Conservation (phyloP, 2,329 filamentous ascomycete species). For the Talaromyces albobiverticillius region DNA sequence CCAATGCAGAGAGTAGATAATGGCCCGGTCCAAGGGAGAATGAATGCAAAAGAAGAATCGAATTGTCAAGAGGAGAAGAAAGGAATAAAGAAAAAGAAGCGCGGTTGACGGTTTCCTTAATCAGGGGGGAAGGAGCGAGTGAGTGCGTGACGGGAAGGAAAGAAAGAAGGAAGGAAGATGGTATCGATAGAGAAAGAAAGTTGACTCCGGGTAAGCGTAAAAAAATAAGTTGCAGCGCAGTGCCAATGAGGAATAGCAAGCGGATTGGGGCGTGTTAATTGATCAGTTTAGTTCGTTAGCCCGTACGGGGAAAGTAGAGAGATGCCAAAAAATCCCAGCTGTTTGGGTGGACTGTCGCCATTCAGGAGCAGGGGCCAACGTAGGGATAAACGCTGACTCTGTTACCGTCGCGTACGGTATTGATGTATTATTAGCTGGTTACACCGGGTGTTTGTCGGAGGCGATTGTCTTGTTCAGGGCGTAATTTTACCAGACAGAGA, state of each 20-base stretch:
- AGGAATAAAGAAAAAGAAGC: too few relatives aligned
- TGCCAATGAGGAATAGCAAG: neutral
- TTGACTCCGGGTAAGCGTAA: too few relatives aligned
- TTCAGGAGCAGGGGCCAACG: conserved; percentile 10
- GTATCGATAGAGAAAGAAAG: too few relatives aligned
- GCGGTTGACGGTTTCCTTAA: too few relatives aligned
- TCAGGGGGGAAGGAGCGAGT: neutral
- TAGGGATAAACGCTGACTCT: neutral
- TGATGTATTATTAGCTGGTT: too few relatives aligned
- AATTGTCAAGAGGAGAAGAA: too few relatives aligned
- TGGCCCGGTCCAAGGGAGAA: neutral
- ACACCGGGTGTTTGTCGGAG: too few relatives aligned
- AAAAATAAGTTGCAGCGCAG: too few relatives aligned
- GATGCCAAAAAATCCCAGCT: conserved; percentile 11
- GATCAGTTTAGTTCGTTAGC: neutral
- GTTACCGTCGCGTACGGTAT: neutral
- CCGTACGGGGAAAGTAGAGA: neutral
- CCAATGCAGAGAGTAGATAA: too few relatives aligned
- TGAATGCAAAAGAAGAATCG: neutral
- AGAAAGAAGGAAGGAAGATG: neutral
- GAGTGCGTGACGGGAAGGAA: neutral
- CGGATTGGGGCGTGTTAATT: neutral
- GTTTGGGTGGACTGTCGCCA: neutral
- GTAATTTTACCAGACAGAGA: too few relatives aligned
- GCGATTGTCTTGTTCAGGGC: too few relatives aligned